Evolutionary conservation across 1,139 yeast genomes (phyloP).

Genomic region (Scheffersomyces titani): DNA sequence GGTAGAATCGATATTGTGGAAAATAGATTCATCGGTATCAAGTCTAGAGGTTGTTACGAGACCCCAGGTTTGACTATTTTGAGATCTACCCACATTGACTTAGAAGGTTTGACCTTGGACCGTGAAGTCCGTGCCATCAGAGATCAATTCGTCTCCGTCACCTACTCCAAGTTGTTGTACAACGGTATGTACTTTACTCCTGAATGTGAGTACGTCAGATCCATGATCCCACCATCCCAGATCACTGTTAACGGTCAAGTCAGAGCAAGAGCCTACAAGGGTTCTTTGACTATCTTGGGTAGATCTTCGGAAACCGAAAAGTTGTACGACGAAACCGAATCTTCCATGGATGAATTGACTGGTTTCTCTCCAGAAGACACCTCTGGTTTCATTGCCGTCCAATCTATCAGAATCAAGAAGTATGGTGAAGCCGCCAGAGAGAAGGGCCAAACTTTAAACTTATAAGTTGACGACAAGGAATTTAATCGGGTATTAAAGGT

Average conservation of each 20-base stretch:
- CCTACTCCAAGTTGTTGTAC: conserved; percentile 87
- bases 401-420: conserved; percentile 96
- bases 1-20: conserved; percentile 99
- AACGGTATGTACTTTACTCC: conserved; percentile 98
- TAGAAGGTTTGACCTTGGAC: conserved; percentile 95
- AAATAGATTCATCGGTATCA: conserved; percentile 97
- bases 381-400: conserved; percentile 95
- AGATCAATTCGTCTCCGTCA: conserved; percentile 92
- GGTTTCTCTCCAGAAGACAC: conserved; percentile 98
- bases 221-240: conserved; percentile 94
- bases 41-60: conserved; percentile 99
- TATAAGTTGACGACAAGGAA: conserved; percentile 23
- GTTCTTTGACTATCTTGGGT: conserved; percentile 79
- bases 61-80: conserved; percentile 96
- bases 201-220: conserved; percentile 93
- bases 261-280: conserved; percentile 92
- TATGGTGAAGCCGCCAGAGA: conserved; percentile 94
- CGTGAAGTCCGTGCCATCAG: conserved; percentile 97
- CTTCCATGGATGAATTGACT: conserved; percentile 98
- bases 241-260: conserved; percentile 94
- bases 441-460: conserved; percentile 55
- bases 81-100: conserved; percentile 91
- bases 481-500: conserved; percentile 1
- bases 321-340: conserved; percentile 95
- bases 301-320: conserved; percentile 95